These are phyloP conservation scores for Colletotrichum cereale DNA, from an alignment of 2,329 filamentous ascomycete genomes.

Conservation along the genomic window DNA sequence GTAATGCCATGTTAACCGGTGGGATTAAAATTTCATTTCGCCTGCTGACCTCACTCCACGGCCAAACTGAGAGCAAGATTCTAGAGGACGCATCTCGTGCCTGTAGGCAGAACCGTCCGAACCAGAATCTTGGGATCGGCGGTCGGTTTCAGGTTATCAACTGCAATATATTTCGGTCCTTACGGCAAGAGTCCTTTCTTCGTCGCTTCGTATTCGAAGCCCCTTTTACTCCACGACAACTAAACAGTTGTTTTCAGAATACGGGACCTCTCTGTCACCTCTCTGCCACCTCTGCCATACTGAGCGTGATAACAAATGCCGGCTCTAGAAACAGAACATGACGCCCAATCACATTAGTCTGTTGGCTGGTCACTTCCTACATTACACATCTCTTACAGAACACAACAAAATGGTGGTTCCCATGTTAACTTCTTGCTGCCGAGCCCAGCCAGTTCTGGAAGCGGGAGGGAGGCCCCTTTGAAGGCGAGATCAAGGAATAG, in stretches of 20 bases:
- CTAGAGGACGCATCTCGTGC: neutral
- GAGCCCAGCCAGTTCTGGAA: constrained; percentile 51
- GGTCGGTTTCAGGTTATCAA: constrained; percentile 26
- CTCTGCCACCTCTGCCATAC: neutral
- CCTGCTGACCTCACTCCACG: neutral
- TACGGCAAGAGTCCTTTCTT: constrained; percentile 1
- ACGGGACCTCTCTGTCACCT: too few species aligned
- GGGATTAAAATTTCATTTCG: neutral
- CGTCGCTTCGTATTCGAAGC: neutral
- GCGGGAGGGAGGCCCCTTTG: constrained; percentile 48
- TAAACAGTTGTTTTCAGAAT: neutral
- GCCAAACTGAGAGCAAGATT: neutral
- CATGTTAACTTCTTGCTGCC: constrained; percentile 49
- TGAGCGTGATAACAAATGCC: neutral
- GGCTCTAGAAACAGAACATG: neutral
- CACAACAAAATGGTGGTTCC: too few species aligned
- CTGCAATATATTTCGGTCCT: constrained; percentile 11
- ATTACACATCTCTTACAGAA: constrained; percentile 13
- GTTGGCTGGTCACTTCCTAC: neutral
- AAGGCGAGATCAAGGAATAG: constrained; percentile 57
- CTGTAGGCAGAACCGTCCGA: neutral
- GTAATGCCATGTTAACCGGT: neutral
- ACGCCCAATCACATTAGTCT: neutral
- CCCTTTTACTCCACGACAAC: constrained; percentile 9
- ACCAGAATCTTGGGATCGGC: neutral